These are phyloP conservation scores for Euphorbia neoarborescens DNA, from an alignment of 441 rosid species.

Conservation along the genomic window DNA sequence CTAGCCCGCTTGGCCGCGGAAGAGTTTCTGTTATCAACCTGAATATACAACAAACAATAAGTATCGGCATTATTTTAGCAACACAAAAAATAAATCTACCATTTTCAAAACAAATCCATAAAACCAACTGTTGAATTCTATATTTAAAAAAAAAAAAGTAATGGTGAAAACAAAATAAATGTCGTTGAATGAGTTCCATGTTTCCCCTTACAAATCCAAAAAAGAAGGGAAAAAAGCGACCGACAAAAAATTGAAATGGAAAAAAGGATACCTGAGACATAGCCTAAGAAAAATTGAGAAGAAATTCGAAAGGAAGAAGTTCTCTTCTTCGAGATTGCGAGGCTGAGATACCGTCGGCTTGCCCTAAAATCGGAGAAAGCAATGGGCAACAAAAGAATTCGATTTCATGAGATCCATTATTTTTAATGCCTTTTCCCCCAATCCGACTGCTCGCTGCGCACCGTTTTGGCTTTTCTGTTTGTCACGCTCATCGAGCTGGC, in stretches of 20 bases:
- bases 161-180: not conserved
- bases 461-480: conserved; percentile 1
- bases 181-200: not conserved
- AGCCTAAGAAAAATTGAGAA: not conserved
- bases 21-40: conserved; percentile 92
- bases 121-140: not conserved
- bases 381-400: not conserved
- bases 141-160: no score
- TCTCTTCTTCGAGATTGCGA: conserved; percentile 4
- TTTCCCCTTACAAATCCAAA: not conserved
- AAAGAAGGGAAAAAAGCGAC: not conserved
- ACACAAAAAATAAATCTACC: not conserved
- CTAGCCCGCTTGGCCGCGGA: conserved; percentile 97
- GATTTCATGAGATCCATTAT: not conserved
- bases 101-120: not conserved
- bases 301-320: not conserved
- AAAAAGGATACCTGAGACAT: conserved; percentile 53
- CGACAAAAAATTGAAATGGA: not conserved
- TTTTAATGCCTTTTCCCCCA: not conserved
- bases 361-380: conserved; percentile 5
- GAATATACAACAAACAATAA: conserved; percentile 9
- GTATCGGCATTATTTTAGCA: not conserved
- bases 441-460: not conserved
- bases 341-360: not conserved
- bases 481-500: no score